Evolutionary conservation across 805 yeast species (phyloP), one percentile per base, ranked within the genome.

Genomic region (Candida palmyrensis): DNA sequence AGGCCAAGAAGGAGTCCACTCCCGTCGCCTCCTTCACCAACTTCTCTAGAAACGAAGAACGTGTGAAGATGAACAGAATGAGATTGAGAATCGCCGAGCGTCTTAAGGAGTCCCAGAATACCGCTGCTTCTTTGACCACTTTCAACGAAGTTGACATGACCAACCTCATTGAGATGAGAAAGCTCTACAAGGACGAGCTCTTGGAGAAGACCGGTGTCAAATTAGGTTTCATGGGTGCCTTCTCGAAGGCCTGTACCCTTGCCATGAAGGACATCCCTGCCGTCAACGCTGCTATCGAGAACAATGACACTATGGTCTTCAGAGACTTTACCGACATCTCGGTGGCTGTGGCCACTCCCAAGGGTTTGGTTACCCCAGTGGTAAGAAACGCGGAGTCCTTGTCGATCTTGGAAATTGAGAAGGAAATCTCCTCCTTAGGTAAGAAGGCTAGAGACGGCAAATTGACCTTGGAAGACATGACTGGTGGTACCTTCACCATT

Each of bases 11-110:
- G 47, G 62, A 51, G 30, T 36, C 40, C 29, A 47, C 61, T 27
- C 67, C 71, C 25, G 49, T 73, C 22, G 47, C 53, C 18, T 42
- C 63, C 4, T 64, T 64, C 55, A 62, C 68, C 33, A 44, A 51
- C 32, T 86, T 85, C 55, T 73, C 92, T 38, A 84, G 98, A 71
- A 64, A 68, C 41, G 97, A 92, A 69, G 83, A 80, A 57, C 78
- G 88, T 60, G 94, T 92, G 44, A 90, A 90, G 75, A 90, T 90
- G 97, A 92, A 89, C 80, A 85, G 98, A 73, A 92, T 90, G 97
- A 83, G 98, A 71, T 67, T 86, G 68, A 86, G 98, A 75, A 92
- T 92, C 48, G 96, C 98, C 40, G 97, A 90, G 73, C 86, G 98
- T 70, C 82, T 90, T 59, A 90, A 90, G 86, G 97, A 92, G 73